These are phyloP conservation scores for Epichloe sibirici DNA, from an alignment of 2,329 filamentous ascomycete species.

Conservation along the genomic window DNA sequence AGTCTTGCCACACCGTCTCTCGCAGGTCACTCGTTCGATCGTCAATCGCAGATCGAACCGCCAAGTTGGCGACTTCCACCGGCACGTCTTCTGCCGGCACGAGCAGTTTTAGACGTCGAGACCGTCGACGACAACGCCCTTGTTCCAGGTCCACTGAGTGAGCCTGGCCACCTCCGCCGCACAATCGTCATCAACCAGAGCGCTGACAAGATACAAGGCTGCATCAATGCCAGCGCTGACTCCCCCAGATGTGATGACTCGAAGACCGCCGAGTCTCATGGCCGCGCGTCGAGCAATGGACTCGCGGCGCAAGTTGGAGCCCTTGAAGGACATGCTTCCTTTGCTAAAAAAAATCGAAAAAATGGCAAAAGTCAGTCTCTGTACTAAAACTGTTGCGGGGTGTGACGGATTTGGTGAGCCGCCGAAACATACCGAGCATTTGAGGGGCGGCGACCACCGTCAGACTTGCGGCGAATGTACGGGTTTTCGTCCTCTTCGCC, in stretches of 20 bases:
- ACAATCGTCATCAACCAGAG: slow-evolving; percentile 64
- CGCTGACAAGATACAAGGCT: slow-evolving; percentile 71
- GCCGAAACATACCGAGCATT: slow-evolving; percentile 41
- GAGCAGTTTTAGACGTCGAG: slow-evolving; percentile 56
- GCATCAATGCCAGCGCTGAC: slow-evolving; percentile 74
- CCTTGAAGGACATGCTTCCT: slow-evolving; percentile 72
- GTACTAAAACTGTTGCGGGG: background rate
- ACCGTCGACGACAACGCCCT: slow-evolving; percentile 73
- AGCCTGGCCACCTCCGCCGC: slow-evolving; percentile 62
- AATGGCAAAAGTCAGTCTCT: background rate
- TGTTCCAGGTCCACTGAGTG: slow-evolving; percentile 77
- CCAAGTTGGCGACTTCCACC: slow-evolving; percentile 2
- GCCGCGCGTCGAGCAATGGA: slow-evolving; percentile 67
- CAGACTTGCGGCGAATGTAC: slow-evolving; percentile 66
- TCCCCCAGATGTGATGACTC: slow-evolving; percentile 72
- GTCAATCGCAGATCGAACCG: background rate
- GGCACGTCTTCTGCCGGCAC: slow-evolving; percentile 15
- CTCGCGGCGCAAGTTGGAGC: slow-evolving; percentile 62
- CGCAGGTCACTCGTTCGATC: background rate
- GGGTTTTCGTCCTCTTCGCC: slow-evolving; percentile 73
- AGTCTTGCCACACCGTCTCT: slow-evolving; percentile 3
- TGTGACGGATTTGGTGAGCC: too few species aligned
- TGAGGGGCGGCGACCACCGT: slow-evolving; percentile 47
- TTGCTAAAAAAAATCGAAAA: slow-evolving; percentile 37
- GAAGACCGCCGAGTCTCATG: slow-evolving; percentile 56